Percentiles rank a stretch among this genome's conserved stretches.
Conservation (phyloP, 2,329 filamentous ascomycete species). For the Pezicula neosporulosa region DNA sequence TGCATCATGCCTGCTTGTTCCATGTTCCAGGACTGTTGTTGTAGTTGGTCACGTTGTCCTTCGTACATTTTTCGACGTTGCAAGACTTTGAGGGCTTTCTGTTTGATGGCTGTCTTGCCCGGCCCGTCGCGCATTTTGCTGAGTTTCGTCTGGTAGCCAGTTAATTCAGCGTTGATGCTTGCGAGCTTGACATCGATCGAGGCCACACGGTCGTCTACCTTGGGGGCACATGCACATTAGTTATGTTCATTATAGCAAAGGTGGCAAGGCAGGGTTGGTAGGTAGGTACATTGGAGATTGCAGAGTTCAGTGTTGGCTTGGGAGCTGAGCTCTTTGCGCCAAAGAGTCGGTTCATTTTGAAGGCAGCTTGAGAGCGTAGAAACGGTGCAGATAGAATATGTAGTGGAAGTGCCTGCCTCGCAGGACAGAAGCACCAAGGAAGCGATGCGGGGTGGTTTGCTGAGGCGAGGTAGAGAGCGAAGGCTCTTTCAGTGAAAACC, state of each 20-base stretch:
- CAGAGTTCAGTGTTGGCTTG: conserved; percentile 82
- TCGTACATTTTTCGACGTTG: conserved; percentile 95
- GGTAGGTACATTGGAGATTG: conserved; percentile 69
- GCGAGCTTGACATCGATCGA: conserved; percentile 93
- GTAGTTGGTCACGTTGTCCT: conserved; percentile 86
- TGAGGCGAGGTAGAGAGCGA: too few species aligned
- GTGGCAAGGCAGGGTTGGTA: conserved; percentile 15
- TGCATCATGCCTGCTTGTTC: conserved; percentile 98
- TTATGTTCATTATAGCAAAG: conserved; percentile 15
- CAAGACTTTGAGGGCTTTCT: conserved; percentile 91
- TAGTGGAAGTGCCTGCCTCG: not conserved
- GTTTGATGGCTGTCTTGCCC: conserved; percentile 86
- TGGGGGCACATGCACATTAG: not conserved
- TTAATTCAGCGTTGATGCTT: conserved; percentile 85
- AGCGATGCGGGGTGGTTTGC: too few species aligned
- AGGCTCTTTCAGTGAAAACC: too few species aligned
- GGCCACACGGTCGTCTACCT: conserved; percentile 79
- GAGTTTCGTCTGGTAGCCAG: conserved; percentile 83
- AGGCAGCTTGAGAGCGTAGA: not conserved
- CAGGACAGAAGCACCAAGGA: too few species aligned
- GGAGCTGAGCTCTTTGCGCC: conserved; percentile 82
- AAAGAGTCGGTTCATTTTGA: conserved; percentile 90
- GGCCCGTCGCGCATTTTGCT: conserved; percentile 93
- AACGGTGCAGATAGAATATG: not conserved
- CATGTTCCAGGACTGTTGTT: conserved; percentile 98